Base-by-base conservation (phyloP, 2,329 filamentous ascomycete species). In the Sclerotinia trifoliorum region DNA sequence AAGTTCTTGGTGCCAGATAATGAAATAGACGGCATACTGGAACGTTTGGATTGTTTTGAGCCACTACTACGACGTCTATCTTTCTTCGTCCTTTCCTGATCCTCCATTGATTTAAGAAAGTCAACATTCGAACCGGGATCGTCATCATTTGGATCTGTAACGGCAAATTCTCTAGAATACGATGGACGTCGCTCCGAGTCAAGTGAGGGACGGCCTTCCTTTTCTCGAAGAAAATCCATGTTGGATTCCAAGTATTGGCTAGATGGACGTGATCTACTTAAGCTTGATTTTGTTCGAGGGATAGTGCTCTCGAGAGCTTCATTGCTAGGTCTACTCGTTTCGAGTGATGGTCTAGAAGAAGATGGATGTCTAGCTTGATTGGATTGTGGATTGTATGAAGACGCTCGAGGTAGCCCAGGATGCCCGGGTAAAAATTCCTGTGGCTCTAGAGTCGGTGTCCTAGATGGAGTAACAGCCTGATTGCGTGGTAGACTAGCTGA, bases 241-340 rank as follows among this genome's bases (percentile, higher is more conserved):
- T 90, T 93, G 0, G 91, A 91, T 73, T 93, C 91, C 4, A 96
- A 85, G 77, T 94, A 92, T 46, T 92, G 91, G 78, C 94, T 97
- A 0, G 88, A 83, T 76, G 94, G 94, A 57, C 94, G 86, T 66
- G 87, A 84, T 70, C 89, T 88, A 73, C 84, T 78, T 73, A 87
- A 86, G n/a, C 87, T 85, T 32, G 90, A 89, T 75, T 85, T 88
- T 1, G 88, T 86, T 74, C 85, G 88, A 1, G 87, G 84, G 11
- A 88, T 78, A 0, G 84, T 80, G 29, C 54, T 61, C 49, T 90
- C 87, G 11, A 86, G 80, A 10, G 86, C 76, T 61, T 94, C 90
- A 68, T 85, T 74, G 49, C 83, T 84, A 1, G 91, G 89, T n/a
- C 90, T 85, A 21, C 85, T 83, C 49, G 85, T 84, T 78, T 96